Evolutionary conservation across 371 early-diverging fungal species (phyloP).

Genomic region (Mucor plumbeus): DNA sequence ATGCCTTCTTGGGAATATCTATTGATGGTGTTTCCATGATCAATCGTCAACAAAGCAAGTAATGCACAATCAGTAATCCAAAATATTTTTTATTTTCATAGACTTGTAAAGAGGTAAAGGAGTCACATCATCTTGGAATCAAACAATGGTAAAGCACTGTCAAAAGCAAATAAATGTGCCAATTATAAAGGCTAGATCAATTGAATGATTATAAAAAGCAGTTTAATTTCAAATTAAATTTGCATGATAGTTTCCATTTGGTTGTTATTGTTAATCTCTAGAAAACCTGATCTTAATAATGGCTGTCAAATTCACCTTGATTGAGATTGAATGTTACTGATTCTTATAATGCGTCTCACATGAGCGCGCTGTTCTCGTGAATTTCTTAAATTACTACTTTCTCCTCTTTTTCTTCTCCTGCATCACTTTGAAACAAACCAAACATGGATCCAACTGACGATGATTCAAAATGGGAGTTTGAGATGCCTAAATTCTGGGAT

Average conservation of each 20-base stretch:
- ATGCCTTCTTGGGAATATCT: constrained; percentile 41
- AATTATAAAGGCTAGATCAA: no score
- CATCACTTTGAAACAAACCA: background rate
- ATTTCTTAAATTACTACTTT: background rate
- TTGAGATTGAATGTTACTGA: no score
- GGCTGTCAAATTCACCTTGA: no score
- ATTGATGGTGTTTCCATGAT: constrained; percentile 6
- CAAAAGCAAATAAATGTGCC: no score
- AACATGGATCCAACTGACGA: background rate
- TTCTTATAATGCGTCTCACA: no score
- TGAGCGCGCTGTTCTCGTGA: no score
- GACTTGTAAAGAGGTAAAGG: background rate
- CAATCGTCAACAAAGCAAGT: background rate
- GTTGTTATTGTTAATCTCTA: no score
- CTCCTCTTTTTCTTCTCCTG: background rate
- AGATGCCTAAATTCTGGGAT: constrained; percentile 29
- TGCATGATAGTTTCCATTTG: no score
- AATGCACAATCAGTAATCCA: background rate
- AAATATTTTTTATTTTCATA: background rate
- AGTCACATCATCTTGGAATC: background rate
- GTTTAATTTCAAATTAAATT: no score
- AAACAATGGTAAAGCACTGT: background rate
- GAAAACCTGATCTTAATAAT: no score
- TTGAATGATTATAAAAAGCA: no score
- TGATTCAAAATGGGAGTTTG: constrained; percentile 22